A percentile compares a stretch with the other conserved stretches of the same genome.
Evolutionary conservation across 169 alveolate species (phyloP).

Genomic region (Hepatocystis sp.): DNA sequence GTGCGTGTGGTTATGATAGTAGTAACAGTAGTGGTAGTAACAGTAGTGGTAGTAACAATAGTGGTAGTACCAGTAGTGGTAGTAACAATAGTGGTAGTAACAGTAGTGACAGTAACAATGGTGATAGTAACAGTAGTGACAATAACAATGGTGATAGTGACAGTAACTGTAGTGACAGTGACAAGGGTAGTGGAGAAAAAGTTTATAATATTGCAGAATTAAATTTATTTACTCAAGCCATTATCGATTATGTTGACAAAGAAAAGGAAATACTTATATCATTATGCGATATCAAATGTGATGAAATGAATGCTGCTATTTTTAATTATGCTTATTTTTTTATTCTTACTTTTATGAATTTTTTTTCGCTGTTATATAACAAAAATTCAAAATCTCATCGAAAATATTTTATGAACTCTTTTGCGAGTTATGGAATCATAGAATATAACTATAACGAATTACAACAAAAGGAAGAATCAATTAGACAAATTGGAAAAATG

Average conservation of each 20-base stretch:
- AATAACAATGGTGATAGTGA: too few relatives aligned
- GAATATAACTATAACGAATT: conserved; percentile 13
- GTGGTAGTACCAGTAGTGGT: too few relatives aligned
- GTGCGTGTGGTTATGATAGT: too few relatives aligned
- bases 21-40: too few relatives aligned
- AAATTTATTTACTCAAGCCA: conserved; percentile 13
- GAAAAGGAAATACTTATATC: conserved; percentile 12
- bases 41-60: too few relatives aligned
- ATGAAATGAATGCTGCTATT: neutral
- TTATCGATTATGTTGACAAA: conserved; percentile 21
- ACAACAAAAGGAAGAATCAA: conserved; percentile 10
- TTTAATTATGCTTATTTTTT: conserved; percentile 56
- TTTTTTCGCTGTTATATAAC: conserved; percentile 47
- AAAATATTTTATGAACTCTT: conserved; percentile 52
- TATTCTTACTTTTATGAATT: conserved; percentile 50
- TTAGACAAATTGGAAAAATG: conserved; percentile 1
- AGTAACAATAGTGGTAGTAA: too few relatives aligned
- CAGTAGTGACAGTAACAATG: too few relatives aligned
- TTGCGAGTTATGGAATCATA: conserved; percentile 44
- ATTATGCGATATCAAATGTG: neutral
- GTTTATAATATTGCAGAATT: too few relatives aligned
- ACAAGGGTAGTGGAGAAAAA: neutral
- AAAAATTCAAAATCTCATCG: conserved; percentile 60
- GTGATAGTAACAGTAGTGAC: too few relatives aligned
- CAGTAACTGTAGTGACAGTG: neutral